Conservation (phyloP, 257 asterid genomes). For the Jacaranda copaia region DNA sequence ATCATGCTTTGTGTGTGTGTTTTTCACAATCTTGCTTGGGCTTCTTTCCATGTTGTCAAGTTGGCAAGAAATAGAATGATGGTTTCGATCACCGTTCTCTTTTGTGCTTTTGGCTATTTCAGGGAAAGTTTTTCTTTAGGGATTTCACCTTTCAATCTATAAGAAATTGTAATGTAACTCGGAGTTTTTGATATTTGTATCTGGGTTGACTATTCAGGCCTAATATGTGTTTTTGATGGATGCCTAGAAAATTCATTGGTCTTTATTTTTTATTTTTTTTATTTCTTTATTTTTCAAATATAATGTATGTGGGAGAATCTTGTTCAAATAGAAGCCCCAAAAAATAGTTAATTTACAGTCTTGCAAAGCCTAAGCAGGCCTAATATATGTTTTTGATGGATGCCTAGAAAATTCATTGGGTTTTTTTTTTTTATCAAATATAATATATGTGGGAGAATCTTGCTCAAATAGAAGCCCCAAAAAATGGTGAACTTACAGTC, state of each 20-base stretch:
- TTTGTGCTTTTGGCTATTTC: not conserved
- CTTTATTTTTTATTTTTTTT: not conserved
- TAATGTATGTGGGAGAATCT: not conserved
- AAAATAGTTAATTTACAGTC: not conserved
- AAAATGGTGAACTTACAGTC: not conserved
- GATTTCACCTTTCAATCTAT: constrained; percentile 4
- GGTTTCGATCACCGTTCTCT: not conserved
- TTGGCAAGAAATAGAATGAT: not conserved
- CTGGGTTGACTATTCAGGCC: not conserved
- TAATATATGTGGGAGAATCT: not conserved
- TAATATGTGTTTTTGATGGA: not conserved
- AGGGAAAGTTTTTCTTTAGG: not conserved
- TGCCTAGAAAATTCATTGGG: not conserved
- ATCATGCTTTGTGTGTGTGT: constrained; percentile 6
- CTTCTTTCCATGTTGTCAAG: not conserved
- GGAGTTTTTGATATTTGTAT: not conserved
- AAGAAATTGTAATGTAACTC: not conserved
- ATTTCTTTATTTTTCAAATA: no score
- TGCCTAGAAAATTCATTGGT: not conserved
- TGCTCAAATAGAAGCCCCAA: not conserved
- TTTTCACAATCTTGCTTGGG: not conserved
- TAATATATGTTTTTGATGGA: no score
- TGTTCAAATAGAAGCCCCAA: not conserved
- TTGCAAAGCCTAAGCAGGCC: constrained; percentile 7
- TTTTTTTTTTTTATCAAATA: not conserved